A percentile compares a stretch with the other conserved stretches of the same genome.
Evolutionary conservation across 306 rosid species (phyloP).

Genomic region (Aeschynomene evenia): DNA sequence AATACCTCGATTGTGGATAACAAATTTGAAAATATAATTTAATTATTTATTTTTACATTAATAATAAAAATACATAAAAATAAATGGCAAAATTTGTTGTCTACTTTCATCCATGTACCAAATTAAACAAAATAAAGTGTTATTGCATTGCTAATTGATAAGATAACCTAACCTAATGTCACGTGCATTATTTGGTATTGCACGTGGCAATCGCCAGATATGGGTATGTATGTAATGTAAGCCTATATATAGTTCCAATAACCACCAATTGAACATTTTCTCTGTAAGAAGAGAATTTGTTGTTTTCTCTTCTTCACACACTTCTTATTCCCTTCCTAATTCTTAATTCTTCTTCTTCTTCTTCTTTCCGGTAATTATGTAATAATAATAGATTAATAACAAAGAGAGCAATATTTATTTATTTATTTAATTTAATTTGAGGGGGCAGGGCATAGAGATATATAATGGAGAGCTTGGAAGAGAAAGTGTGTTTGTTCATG

Average conservation of each 20-base stretch:
- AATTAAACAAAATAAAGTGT: background rate
- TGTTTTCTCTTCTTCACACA: slow-evolving; percentile 43
- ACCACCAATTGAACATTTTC: background rate
- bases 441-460: too few species aligned
- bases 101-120: too few species aligned
- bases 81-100: too few species aligned
- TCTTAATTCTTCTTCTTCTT: background rate
- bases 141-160: too few species aligned
- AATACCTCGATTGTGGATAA: too few species aligned
- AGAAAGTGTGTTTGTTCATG: slow-evolving; percentile 42
- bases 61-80: too few species aligned
- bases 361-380: background rate
- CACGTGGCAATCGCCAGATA: background rate
- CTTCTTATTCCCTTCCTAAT: background rate
- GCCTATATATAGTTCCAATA: background rate
- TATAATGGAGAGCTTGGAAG: slow-evolving; percentile 67
- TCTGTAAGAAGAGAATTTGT: slow-evolving; percentile 31
- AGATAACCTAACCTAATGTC: background rate
- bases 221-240: too few species aligned
- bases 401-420: background rate
- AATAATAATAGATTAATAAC: too few species aligned
- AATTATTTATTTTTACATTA: too few species aligned
- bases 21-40: too few species aligned
- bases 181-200: background rate
- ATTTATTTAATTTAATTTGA: too few species aligned